phyloP scores from a whole-genome alignment of 2,329 filamentous ascomycete species.

The Fusarium sp. region DNA sequence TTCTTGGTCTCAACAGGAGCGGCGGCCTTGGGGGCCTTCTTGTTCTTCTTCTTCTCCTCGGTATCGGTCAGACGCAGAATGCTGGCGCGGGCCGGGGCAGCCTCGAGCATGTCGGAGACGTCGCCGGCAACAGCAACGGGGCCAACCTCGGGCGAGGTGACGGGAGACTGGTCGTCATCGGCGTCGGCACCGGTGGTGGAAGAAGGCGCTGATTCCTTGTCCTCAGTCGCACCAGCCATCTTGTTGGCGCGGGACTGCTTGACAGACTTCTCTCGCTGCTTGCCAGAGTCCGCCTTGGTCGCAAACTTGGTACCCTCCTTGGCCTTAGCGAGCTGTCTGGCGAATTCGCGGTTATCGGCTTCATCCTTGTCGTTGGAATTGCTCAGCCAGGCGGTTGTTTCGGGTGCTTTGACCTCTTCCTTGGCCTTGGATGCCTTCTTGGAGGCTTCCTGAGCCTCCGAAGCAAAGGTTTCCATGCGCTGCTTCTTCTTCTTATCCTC shows the following conservation, averaged over 20 bases:
- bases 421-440: constrained; percentile 58
- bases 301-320: constrained; percentile 76
- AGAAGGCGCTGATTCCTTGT: constrained; percentile 61
- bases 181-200: constrained; percentile 81
- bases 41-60: constrained; percentile 71
- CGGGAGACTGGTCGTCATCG: constrained; percentile 82
- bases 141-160: constrained; percentile 71
- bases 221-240: constrained; percentile 57
- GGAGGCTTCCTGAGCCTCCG: constrained; percentile 50
- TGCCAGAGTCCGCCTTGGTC: constrained; percentile 65
- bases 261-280: constrained; percentile 76
- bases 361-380: constrained; percentile 54
- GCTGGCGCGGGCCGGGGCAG: constrained; percentile 73
- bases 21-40: constrained; percentile 70
- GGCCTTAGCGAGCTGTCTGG: constrained; percentile 76
- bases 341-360: constrained; percentile 80
- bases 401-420: constrained; percentile 39
- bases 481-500: constrained; percentile 61
- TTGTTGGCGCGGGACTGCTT: constrained; percentile 75
- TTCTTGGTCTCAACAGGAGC: constrained; percentile 89
- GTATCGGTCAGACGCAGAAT: constrained; percentile 82
- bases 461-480: constrained; percentile 56
- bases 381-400: constrained; percentile 45
- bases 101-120: constrained; percentile 93
- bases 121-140: constrained; percentile 73